Conservation (phyloP, 768 basidiomycete genomes). For the Candolleomyces efflorescens region DNA sequence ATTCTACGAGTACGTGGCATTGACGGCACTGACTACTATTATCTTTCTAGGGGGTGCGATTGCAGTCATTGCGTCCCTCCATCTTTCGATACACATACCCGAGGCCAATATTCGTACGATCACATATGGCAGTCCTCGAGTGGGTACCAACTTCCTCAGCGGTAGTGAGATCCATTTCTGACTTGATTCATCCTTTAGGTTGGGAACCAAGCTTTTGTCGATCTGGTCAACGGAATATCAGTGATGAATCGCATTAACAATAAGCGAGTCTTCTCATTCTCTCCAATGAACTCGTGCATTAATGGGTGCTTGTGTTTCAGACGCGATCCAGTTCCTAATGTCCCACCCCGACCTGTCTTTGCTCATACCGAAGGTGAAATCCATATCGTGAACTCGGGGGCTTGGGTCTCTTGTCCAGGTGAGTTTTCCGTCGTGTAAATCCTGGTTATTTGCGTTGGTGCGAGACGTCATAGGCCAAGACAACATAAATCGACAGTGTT, state of each 20-base stretch:
- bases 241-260: slow-evolving; percentile 40
- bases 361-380: slow-evolving; percentile 48
- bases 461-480: too few relatives aligned
- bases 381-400: slow-evolving; percentile 40
- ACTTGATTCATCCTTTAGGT: slow-evolving; percentile 23
- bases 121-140: slow-evolving; percentile 24
- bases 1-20: not conserved
- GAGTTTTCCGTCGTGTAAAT: slow-evolving; percentile 6
- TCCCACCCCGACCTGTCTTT: slow-evolving; percentile 42
- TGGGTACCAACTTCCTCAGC: slow-evolving; percentile 44
- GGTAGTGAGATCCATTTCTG: not conserved
- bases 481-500: too few relatives aligned
- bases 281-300: not conserved
- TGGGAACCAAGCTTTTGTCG: slow-evolving; percentile 45
- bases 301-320: slow-evolving; percentile 1
- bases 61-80: slow-evolving; percentile 46
- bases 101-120: slow-evolving; percentile 33
- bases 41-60: slow-evolving; percentile 46
- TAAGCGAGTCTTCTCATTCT: slow-evolving; percentile 14
- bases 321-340: slow-evolving; percentile 47
- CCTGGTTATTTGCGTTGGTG: not conserved
- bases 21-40: slow-evolving; percentile 35
- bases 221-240: slow-evolving; percentile 40
- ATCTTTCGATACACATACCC: slow-evolving; percentile 45
- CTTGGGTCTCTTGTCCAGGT: slow-evolving; percentile 31